phyloP scores from a whole-genome alignment of 768 basidiomycete species.

The Termitomyces sp. region DNA sequence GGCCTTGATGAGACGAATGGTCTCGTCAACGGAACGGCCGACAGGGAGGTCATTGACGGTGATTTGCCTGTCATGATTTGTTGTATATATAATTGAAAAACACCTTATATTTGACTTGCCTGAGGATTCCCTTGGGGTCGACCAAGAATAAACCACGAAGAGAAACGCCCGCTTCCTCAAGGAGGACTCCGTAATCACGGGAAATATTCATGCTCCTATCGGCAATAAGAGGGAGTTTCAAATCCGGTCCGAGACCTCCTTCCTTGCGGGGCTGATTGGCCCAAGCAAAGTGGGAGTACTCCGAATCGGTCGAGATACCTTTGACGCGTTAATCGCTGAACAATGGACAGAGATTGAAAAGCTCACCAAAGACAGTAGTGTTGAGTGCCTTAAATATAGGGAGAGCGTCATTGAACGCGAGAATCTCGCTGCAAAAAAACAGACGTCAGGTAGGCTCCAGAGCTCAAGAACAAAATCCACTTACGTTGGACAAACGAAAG shows the following conservation, averaged over 20 bases:
- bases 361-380: conserved; percentile 70
- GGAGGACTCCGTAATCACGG: conserved; percentile 80
- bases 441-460: neutral
- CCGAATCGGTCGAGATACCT: conserved; percentile 79
- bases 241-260: conserved; percentile 86
- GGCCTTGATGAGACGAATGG: conserved; percentile 83
- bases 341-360: neutral
- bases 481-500: conserved; percentile 86
- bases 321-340: neutral
- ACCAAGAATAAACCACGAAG: conserved; percentile 86
- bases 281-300: conserved; percentile 87
- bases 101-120: conserved; percentile 30
- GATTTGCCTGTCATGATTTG: conserved; percentile 50
- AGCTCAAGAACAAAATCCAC: conserved; percentile 6
- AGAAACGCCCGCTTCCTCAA: conserved; percentile 85
- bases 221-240: conserved; percentile 78
- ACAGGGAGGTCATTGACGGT: conserved; percentile 92
- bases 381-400: conserved; percentile 66
- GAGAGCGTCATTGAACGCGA: conserved; percentile 90
- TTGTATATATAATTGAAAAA: neutral
- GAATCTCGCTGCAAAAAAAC: conserved; percentile 53
- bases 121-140: conserved; percentile 73
- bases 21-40: conserved; percentile 94
- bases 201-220: conserved; percentile 77
- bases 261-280: conserved; percentile 73